Evolutionary conservation across 2,329 filamentous ascomycete genomes (phyloP).

Genomic region (Fusarium decemcellulare): DNA sequence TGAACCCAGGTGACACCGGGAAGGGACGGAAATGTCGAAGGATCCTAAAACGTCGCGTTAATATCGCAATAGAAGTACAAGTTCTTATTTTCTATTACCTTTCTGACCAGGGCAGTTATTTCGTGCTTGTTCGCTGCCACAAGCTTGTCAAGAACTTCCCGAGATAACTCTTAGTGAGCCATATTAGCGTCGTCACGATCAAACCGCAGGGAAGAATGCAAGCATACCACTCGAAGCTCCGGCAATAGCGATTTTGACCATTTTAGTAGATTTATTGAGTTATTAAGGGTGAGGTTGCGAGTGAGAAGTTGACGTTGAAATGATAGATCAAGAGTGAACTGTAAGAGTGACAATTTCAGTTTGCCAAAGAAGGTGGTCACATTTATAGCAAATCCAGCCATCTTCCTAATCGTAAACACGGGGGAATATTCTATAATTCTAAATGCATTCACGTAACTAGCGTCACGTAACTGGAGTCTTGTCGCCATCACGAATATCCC

Average conservation of each 20-base stretch:
- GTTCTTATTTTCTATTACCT: not conserved
- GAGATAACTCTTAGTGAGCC: constrained; percentile 28
- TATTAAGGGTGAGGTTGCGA: too few species aligned
- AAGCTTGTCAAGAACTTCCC: constrained; percentile 38
- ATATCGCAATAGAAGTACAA: not conserved
- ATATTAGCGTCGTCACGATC: not conserved
- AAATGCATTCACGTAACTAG: not conserved
- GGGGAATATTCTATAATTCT: not conserved
- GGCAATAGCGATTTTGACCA: constrained; percentile 37
- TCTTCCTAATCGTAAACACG: too few species aligned
- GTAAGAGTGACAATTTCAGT: not conserved
- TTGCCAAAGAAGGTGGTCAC: not conserved
- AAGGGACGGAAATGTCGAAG: not conserved
- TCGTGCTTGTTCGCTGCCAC: constrained; percentile 35
- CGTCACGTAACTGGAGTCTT: not conserved
- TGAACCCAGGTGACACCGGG: constrained; percentile 55
- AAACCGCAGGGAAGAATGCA: not conserved
- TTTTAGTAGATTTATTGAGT: not conserved
- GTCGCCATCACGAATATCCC: too few species aligned
- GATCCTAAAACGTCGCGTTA: constrained; percentile 8
- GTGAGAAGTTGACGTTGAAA: not conserved
- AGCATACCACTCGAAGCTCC: constrained; percentile 21
- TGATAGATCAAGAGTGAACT: not conserved
- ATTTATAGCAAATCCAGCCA: not conserved
- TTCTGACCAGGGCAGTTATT: constrained; percentile 25